These are phyloP conservation scores for Epichloe gansuensis DNA, from an alignment of 2,329 filamentous ascomycete species.

Conservation along the genomic window DNA sequence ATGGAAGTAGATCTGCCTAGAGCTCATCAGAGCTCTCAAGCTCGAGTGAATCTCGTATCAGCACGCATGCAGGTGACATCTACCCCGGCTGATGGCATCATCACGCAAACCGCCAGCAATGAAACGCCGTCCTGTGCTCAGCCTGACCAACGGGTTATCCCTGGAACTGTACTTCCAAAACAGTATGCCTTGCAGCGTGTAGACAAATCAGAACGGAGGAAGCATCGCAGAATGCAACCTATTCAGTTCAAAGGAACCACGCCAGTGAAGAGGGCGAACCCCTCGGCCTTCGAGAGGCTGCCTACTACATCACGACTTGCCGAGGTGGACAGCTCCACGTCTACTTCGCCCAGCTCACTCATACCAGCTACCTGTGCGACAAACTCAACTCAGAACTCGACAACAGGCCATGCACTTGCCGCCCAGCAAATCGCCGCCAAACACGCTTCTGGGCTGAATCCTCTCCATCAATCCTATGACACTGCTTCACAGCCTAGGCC, in stretches of 20 bases:
- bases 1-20: conserved; percentile 21
- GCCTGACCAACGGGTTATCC: conserved; percentile 13
- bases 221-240: conserved; percentile 14
- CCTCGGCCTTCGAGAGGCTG: conserved; percentile 7
- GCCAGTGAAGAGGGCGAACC: not conserved
- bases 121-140: conserved; percentile 23
- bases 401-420: not conserved
- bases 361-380: conserved; percentile 14
- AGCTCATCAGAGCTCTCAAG: conserved; percentile 10
- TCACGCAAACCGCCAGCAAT: conserved; percentile 9
- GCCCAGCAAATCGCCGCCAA: not conserved
- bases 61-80: conserved; percentile 9
- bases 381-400: conserved; percentile 1
- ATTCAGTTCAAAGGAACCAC: conserved; percentile 12
- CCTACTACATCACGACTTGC: conserved; percentile 11
- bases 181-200: not conserved
- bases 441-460: not conserved
- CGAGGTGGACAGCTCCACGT: conserved; percentile 14
- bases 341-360: conserved; percentile 18
- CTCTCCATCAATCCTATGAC: not conserved
- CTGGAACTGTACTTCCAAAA: conserved; percentile 8
- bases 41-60: conserved; percentile 15
- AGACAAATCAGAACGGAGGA: conserved; percentile 1
- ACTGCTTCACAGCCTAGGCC: not conserved
- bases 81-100: conserved; percentile 3